phyloP scores from a whole-genome alignment of 2,329 filamentous ascomycete species.

The Diaporthe citrichinensis region DNA sequence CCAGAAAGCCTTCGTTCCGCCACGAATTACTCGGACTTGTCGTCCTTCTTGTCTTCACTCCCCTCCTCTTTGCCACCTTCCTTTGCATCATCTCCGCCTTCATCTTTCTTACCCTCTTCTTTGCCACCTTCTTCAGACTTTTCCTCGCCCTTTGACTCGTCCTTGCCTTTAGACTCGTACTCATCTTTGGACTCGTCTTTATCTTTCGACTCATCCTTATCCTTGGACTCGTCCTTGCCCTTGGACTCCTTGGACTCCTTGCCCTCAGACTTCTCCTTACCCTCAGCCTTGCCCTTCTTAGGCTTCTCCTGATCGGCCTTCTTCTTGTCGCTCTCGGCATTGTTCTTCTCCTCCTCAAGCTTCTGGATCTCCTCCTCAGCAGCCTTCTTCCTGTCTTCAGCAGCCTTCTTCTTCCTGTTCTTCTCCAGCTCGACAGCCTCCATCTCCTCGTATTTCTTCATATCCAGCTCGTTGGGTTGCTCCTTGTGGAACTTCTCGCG shows the following conservation, averaged over 20 bases:
- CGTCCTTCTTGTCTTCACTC: constrained; percentile 34
- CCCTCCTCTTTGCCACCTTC: constrained; percentile 26
- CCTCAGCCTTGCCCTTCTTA: constrained; percentile 30
- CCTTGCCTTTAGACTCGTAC: constrained; percentile 36
- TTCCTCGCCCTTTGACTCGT: constrained; percentile 35
- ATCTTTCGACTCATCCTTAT: constrained; percentile 36
- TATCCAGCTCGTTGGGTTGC: constrained; percentile 51
- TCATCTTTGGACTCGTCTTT: constrained; percentile 24
- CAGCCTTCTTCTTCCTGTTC: constrained; percentile 55
- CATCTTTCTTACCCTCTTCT: constrained; percentile 36
- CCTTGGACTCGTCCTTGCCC: constrained; percentile 38
- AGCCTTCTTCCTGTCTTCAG: constrained; percentile 53
- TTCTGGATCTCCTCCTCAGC: constrained; percentile 50
- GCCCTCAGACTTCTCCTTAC: constrained; percentile 40
- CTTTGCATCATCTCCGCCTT: constrained; percentile 36
- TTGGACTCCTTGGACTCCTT: constrained; percentile 34
- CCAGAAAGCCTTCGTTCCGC: not conserved
- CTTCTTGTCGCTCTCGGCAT: constrained; percentile 44
- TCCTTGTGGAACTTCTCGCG: constrained; percentile 55
- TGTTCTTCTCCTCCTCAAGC: constrained; percentile 52
- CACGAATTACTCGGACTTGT: constrained; percentile 34
- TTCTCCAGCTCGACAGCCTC: constrained; percentile 58
- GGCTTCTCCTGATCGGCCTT: constrained; percentile 41
- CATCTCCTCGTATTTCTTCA: constrained; percentile 61
- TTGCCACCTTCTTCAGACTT: constrained; percentile 22